Conservation (phyloP, 768 basidiomycete genomes). For the Agaricus blazei region DNA sequence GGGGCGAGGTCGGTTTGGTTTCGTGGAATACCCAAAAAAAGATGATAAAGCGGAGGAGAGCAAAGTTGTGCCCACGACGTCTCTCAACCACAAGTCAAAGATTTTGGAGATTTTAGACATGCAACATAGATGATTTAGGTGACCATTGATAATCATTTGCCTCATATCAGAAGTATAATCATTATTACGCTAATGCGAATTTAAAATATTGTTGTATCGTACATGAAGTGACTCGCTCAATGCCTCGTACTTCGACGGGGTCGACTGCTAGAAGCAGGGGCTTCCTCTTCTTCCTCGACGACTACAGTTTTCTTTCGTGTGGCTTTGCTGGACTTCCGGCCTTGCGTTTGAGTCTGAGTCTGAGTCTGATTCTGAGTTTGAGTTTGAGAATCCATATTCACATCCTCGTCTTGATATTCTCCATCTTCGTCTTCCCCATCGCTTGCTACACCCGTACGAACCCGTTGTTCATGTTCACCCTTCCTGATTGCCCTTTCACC, state of each 20-base stretch:
- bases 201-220: background rate
- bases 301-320: conserved; percentile 29
- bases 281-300: conserved; percentile 24
- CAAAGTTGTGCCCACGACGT: conserved; percentile 29
- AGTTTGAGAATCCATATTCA: conserved; percentile 25
- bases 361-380: conserved; percentile 7
- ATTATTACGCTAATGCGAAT: background rate
- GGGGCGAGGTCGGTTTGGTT: conserved; percentile 88
- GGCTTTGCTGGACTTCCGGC: conserved; percentile 5
- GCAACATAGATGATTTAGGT: background rate
- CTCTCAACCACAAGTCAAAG: background rate
- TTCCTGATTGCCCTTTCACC: conserved; percentile 67
- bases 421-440: conserved; percentile 40
- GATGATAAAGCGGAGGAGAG: conserved; percentile 37
- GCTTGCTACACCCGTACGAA: conserved; percentile 24
- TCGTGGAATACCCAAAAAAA: conserved; percentile 43
- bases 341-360: conserved; percentile 1
- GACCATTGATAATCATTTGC: background rate
- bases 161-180: background rate
- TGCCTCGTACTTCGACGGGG: conserved; percentile 22
- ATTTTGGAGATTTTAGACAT: conserved; percentile 3
- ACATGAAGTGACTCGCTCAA: background rate
- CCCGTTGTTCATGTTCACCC: conserved; percentile 45
- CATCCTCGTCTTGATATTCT: conserved; percentile 35
- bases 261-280: conserved; percentile 21